A percentile compares a stretch with the other conserved stretches of the same genome.
Conservation (phyloP, 345 rosid species). For the Sonneratia caseolaris region DNA sequence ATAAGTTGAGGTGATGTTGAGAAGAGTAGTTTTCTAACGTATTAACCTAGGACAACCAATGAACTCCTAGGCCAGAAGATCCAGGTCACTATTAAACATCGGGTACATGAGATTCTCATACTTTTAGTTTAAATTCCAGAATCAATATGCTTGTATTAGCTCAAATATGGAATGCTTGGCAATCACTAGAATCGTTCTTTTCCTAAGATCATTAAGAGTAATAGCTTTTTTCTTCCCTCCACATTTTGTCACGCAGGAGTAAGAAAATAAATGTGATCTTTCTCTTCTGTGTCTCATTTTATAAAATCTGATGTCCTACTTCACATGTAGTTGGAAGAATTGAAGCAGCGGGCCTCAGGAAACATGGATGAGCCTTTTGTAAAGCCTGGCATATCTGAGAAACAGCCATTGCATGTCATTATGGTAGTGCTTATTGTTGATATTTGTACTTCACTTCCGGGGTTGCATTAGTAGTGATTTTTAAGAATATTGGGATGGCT, state of each 20-base stretch:
- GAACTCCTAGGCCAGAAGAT: neutral
- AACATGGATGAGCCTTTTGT: slow-evolving; percentile 56
- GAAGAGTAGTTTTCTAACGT: neutral
- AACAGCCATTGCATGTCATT: slow-evolving; percentile 88
- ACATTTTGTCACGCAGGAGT: neutral
- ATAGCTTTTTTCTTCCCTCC: too few relatives aligned
- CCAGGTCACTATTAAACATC: neutral
- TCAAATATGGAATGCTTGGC: neutral
- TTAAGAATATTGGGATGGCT: neutral
- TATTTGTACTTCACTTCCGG: neutral
- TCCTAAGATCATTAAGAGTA: too few relatives aligned
- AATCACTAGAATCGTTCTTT: too few relatives aligned
- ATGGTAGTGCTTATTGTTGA: slow-evolving; percentile 46
- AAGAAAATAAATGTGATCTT: neutral
- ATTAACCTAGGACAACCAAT: neutral
- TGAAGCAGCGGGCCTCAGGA: slow-evolving; percentile 83
- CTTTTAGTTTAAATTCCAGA: neutral
- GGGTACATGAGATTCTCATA: neutral
- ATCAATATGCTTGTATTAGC: neutral
- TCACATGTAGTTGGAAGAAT: slow-evolving; percentile 69
- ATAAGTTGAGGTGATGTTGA: neutral
- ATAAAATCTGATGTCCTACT: neutral
- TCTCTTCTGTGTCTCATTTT: neutral
- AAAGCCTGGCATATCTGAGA: slow-evolving; percentile 82
- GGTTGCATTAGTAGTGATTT: neutral